Conservation (phyloP, 2,329 filamentous ascomycete species). For the Phialophora tarda region DNA sequence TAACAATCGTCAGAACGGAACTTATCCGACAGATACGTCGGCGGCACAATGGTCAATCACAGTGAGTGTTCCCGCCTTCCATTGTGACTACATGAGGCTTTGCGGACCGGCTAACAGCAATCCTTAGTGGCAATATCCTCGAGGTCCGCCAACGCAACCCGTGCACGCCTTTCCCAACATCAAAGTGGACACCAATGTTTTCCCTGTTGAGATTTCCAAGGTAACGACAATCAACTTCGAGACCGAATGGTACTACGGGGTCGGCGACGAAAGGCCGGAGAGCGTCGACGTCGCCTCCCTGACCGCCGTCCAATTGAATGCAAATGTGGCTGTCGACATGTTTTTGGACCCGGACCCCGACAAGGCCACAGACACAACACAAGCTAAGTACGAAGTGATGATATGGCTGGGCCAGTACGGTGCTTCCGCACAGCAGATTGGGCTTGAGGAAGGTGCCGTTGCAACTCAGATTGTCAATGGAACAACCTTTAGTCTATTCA, state of each 20-base stretch:
- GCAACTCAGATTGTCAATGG: conserved; percentile 49
- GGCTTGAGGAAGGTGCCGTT: conserved; percentile 45
- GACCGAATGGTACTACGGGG: conserved; percentile 58
- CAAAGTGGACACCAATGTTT: conserved; percentile 51
- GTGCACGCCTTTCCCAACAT: conserved; percentile 64
- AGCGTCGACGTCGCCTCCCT: conserved; percentile 48
- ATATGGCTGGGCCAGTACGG: conserved; percentile 61
- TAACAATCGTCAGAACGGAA: conserved; percentile 48
- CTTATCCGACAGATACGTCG: conserved; percentile 54
- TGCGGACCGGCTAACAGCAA: conserved; percentile 4
- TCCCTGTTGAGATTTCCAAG: conserved; percentile 52
- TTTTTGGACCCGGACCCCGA: conserved; percentile 58
- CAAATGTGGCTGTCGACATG: conserved; percentile 66
- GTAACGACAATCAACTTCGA: conserved; percentile 53
- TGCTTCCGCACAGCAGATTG: conserved; percentile 56
- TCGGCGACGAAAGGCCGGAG: conserved; percentile 50
- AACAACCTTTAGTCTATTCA: conserved; percentile 53
- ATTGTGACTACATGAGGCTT: background rate
- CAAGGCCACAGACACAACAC: conserved; percentile 48
- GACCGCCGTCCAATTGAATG: conserved; percentile 49
- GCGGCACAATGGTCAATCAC: conserved; percentile 60
- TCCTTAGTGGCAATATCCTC: conserved; percentile 55
- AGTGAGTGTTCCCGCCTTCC: background rate
- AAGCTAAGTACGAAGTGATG: conserved; percentile 60
- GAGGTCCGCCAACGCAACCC: conserved; percentile 50